These are phyloP conservation scores for Teunomyces funiuensis DNA, from an alignment of 805 yeast species.

Conservation along the genomic window DNA sequence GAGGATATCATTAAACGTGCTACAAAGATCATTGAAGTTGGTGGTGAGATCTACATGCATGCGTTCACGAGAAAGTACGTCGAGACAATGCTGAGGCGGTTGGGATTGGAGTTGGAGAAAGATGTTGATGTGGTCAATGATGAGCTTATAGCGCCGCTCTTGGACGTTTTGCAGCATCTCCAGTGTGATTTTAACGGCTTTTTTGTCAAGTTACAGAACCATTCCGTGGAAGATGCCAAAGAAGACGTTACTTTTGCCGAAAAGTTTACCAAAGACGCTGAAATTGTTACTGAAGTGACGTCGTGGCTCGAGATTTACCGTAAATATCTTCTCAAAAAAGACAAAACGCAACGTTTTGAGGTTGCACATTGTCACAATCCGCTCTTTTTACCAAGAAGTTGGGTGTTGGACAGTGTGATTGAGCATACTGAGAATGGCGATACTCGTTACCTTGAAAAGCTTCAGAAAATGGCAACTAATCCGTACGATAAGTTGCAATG, in stretches of 20 bases:
- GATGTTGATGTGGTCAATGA: constrained; percentile 41
- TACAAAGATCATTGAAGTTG: constrained; percentile 58
- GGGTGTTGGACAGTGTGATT: constrained; percentile 85
- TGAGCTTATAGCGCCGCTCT: constrained; percentile 55
- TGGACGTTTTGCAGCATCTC: constrained; percentile 58
- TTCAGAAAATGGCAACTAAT: constrained; percentile 67
- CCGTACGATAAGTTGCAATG: constrained; percentile 73
- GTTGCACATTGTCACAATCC: constrained; percentile 63
- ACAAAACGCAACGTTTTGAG: constrained; percentile 14
- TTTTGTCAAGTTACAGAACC: constrained; percentile 60
- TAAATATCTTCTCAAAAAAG: constrained; percentile 44
- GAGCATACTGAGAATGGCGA: constrained; percentile 52
- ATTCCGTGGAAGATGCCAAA: constrained; percentile 17
- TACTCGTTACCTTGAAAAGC: constrained; percentile 52
- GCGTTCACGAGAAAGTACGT: constrained; percentile 60
- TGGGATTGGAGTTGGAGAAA: constrained; percentile 55
- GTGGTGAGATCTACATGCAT: constrained; percentile 64
- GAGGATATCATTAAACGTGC: constrained; percentile 59
- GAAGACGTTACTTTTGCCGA: background rate
- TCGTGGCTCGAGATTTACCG: constrained; percentile 56
- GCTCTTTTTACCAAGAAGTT: constrained; percentile 74
- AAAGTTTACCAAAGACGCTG: constrained; percentile 30
- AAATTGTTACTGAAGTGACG: constrained; percentile 36
- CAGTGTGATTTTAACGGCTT: constrained; percentile 79
- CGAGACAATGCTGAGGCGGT: constrained; percentile 56